Evolutionary conservation across 2,329 filamentous ascomycete species (phyloP).

Genomic region (Fusarium haematococcum): DNA sequence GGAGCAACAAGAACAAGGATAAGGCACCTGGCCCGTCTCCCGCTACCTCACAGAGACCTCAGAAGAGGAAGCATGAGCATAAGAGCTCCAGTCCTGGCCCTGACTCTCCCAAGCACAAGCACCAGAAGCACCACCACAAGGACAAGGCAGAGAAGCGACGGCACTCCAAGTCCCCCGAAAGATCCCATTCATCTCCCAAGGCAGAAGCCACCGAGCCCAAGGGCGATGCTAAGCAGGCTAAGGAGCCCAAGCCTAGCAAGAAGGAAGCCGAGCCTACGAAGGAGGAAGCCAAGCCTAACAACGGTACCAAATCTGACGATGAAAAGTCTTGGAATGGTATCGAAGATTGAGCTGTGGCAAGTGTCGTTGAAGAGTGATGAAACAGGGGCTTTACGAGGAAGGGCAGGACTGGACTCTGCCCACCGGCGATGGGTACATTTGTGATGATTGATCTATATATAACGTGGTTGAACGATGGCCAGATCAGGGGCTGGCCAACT

Average conservation of each 20-base stretch:
- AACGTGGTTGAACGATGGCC: background rate
- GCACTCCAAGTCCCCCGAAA: conserved; percentile 44
- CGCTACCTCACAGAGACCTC: conserved; percentile 40
- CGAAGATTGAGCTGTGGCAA: conserved; percentile 46
- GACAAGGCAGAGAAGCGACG: conserved; percentile 46
- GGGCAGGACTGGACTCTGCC: background rate
- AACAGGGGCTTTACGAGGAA: background rate
- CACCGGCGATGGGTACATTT: background rate
- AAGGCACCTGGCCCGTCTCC: conserved; percentile 35
- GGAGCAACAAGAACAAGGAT: conserved; percentile 52
- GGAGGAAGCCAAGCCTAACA: conserved; percentile 19
- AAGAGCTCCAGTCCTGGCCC: conserved; percentile 2
- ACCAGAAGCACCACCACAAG: conserved; percentile 21
- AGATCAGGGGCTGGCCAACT: background rate
- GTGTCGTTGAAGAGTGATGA: background rate
- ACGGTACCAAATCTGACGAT: conserved; percentile 48
- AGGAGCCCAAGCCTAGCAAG: conserved; percentile 11
- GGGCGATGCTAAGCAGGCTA: conserved; percentile 27
- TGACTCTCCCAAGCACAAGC: conserved; percentile 27
- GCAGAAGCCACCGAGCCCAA: conserved; percentile 39
- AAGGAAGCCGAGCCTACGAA: background rate
- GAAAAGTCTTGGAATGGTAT: conserved; percentile 59
- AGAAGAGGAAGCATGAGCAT: conserved; percentile 34
- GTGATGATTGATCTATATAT: conserved; percentile 1
- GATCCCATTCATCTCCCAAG: conserved; percentile 44